A percentile compares a stretch with the other conserved stretches of the same genome.
phyloP scores from a whole-genome alignment of 2,329 filamentous ascomycete genomes.

The Daldinia sp. region DNA sequence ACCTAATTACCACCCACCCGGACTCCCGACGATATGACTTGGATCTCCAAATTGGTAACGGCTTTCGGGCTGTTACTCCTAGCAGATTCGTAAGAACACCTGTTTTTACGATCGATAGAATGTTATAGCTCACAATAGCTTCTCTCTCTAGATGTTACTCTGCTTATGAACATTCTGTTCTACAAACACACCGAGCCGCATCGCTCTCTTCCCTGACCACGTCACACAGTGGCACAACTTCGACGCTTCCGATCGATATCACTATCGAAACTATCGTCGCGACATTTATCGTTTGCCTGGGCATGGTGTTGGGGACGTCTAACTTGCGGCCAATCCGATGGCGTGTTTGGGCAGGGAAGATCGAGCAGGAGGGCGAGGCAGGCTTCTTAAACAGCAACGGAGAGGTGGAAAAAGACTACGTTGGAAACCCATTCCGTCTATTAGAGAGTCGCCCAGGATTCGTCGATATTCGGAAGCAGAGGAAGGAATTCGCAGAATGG shows the following conservation, averaged over 20 bases:
- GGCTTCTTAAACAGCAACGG: constrained; percentile 65
- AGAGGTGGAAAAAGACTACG: constrained; percentile 73
- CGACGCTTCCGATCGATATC: constrained; percentile 82
- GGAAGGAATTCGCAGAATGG: constrained; percentile 82
- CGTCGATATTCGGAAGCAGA: constrained; percentile 83
- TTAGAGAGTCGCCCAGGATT: constrained; percentile 86
- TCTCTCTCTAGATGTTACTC: constrained; percentile 81
- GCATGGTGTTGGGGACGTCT: constrained; percentile 80
- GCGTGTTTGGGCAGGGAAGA: constrained; percentile 81
- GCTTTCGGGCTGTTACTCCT: constrained; percentile 79
- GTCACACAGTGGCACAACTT: constrained; percentile 51
- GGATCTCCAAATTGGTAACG: constrained; percentile 75
- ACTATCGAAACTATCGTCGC: constrained; percentile 84
- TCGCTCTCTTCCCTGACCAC: constrained; percentile 56
- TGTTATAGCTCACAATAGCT: constrained; percentile 26
- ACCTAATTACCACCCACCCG: neutral
- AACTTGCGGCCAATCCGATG: constrained; percentile 85
- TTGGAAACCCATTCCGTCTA: constrained; percentile 80
- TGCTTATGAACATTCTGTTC: constrained; percentile 86
- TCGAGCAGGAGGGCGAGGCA: constrained; percentile 77
- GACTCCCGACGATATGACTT: constrained; percentile 65
- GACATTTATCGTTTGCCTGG: constrained; percentile 80
- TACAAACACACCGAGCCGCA: constrained; percentile 66
- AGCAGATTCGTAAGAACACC: constrained; percentile 78
- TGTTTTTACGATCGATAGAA: neutral